A percentile compares a stretch with the other conserved stretches of the same genome.
Conservation (phyloP, 352 stramenopile genomes). For the Phytophthora syringae region DNA sequence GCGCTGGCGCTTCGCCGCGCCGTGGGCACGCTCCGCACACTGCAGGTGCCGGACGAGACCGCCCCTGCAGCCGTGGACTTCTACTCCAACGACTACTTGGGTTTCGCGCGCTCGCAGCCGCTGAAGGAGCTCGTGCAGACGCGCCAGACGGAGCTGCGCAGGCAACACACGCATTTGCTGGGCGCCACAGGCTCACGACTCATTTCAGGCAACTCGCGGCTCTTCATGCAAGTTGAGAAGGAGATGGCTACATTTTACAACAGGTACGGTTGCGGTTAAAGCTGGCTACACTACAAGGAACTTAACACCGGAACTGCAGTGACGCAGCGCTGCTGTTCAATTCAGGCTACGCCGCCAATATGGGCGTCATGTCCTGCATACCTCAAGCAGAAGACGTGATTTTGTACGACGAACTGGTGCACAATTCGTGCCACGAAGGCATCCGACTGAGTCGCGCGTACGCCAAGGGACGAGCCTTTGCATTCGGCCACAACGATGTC, state of each 20-base stretch:
- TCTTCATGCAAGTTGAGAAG: slow-evolving; percentile 91
- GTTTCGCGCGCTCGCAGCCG: slow-evolving; percentile 81
- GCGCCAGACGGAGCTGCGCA: slow-evolving; percentile 50
- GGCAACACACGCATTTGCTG: slow-evolving; percentile 27
- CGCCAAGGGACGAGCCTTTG: slow-evolving; percentile 43
- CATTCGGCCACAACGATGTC: slow-evolving; percentile 91
- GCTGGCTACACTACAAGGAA: no score
- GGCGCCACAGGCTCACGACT: slow-evolving; percentile 92
- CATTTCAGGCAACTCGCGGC: slow-evolving; percentile 93
- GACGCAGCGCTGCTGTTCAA: slow-evolving; percentile 95
- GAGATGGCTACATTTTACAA: slow-evolving; percentile 89
- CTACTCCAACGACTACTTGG: slow-evolving; percentile 98
- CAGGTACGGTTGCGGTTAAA: slow-evolving; percentile 40
- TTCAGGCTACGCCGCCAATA: slow-evolving; percentile 97
- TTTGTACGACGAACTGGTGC: slow-evolving; percentile 96
- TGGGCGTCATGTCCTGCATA: slow-evolving; percentile 94
- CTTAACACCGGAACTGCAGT: slow-evolving; percentile 47
- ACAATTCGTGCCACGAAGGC: slow-evolving; percentile 97
- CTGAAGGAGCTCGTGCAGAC: slow-evolving; percentile 60
- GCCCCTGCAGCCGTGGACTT: slow-evolving; percentile 88
- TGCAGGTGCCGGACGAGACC: slow-evolving; percentile 37
- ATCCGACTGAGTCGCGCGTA: slow-evolving; percentile 87
- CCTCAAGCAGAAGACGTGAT: slow-evolving; percentile 90
- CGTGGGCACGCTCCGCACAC: slow-evolving; percentile 62
- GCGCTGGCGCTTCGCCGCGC: slow-evolving; percentile 40